A percentile compares a stretch with the other conserved stretches of the same genome.
Conservation (phyloP, 192 early-diverging fungal species). For the Coemansia sp. region DNA sequence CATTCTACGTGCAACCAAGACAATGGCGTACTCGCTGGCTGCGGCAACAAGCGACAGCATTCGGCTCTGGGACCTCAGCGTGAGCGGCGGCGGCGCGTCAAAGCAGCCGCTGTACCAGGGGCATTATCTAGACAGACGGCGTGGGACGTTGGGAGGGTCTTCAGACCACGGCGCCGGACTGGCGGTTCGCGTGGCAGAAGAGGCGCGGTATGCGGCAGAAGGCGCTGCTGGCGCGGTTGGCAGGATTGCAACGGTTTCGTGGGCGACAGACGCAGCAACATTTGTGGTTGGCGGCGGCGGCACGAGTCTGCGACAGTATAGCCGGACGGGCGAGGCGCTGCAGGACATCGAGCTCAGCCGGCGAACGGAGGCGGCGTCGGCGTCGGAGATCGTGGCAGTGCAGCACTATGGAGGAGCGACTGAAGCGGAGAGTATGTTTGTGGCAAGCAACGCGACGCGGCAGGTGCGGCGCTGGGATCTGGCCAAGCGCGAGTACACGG, state of each 20-base stretch:
- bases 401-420: conserved; percentile 27
- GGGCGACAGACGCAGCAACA: conserved; percentile 35
- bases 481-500: conserved; percentile 25
- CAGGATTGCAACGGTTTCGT: conserved; percentile 25
- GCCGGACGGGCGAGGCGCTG: conserved; percentile 21
- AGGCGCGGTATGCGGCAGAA: conserved; percentile 1
- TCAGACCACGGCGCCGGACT: background rate
- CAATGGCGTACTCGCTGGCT: conserved; percentile 22
- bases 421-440: conserved; percentile 32
- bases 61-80: conserved; percentile 41
- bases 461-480: conserved; percentile 52
- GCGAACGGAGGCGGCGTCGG: conserved; percentile 1
- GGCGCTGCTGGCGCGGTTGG: conserved; percentile 7
- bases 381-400: conserved; percentile 24
- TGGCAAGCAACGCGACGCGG: conserved; percentile 36
- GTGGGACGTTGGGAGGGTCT: conserved; percentile 7
- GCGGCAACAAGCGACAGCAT: conserved; percentile 45
- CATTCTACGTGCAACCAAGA: no score
- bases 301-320: conserved; percentile 29
- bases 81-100: background rate
- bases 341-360: conserved; percentile 28
- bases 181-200: background rate
- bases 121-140: background rate
- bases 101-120: conserved; percentile 5
- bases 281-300: conserved; percentile 37